Evolutionary conservation across 2,329 filamentous ascomycete species (phyloP), one percentile per base, ranked within the genome.

Genomic region (Chaetomium sp.): DNA sequence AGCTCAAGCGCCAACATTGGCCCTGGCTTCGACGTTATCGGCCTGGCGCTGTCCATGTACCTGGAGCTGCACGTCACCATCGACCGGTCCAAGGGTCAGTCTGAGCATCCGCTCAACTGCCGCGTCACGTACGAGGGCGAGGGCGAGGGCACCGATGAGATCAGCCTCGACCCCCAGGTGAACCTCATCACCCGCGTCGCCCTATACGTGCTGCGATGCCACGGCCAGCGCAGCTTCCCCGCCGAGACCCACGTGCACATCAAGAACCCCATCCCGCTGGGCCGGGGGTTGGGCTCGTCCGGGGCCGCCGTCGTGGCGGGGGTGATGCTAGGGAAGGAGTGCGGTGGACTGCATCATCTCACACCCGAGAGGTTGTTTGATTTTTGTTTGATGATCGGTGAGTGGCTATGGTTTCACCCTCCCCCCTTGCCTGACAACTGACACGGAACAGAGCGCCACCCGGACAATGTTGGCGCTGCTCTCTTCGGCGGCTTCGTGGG

Each of bases 1-100:
- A 96, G 92, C 81, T 98, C 94, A 66, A 97, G 93, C 67, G 94
- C 94, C 80, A 98, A 98, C 82, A 97, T 98, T 75, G 94, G 92
- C 71, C 94, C 94, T 57, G 94, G 94, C 65, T 99, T 98, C 83
- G 94, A 99, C 82, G 94, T 97, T 73, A 97, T 98, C 76, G 92
- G 95, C 71, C 89, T 99, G 67, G 94, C 94, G 9, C 85, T 99
- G 71, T 96, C 93, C 70, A 88, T 97, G 77, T 96, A 94, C 81
- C 90, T 99, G 69, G 93, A 97, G 81, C 83, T 98, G 63, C 85
- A 88, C 69, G 90, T 98, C 76, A 92, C 88, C 68, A 83, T 96
- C 74, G 86, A 90, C 77, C 82, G 86, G 65, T 78, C 81, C 72
- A 80, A 81, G 74, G 72, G 74, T 59, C 74, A 79, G 51, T 87